Conservation (phyloP, 164 flowering plant species). For the Piper longum region DNA sequence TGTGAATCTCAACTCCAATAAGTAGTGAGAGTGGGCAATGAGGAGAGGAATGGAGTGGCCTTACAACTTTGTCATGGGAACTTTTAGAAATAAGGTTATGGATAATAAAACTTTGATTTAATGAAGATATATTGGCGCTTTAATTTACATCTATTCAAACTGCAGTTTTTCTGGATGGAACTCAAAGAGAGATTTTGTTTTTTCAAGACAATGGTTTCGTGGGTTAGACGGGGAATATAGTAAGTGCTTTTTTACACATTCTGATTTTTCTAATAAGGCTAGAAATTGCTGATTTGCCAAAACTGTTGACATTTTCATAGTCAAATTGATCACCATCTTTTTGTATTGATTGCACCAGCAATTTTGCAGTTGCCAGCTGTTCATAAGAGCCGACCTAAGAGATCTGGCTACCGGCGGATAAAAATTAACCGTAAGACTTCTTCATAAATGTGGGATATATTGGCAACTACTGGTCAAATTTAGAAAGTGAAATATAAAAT, state of each 20-base stretch:
- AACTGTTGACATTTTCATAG: background rate
- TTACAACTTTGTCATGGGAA: no score
- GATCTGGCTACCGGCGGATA: constrained; percentile 65
- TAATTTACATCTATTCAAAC: constrained; percentile 1
- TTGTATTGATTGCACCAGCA: constrained; percentile 39
- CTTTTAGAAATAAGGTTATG: no score
- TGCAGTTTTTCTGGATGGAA: constrained; percentile 46
- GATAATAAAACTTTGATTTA: no score
- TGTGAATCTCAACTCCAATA: no score
- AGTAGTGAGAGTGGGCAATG: no score
- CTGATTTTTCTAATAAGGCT: background rate
- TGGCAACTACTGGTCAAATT: no score
- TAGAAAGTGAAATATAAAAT: no score
- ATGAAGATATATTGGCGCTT: no score
- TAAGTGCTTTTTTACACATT: constrained; percentile 18
- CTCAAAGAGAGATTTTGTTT: constrained; percentile 82
- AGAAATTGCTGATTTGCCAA: background rate
- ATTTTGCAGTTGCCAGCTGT: constrained; percentile 71
- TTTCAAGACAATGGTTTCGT: constrained; percentile 93
- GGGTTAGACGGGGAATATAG: constrained; percentile 94
- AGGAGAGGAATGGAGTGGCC: no score
- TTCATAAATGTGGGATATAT: background rate
- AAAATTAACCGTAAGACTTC: constrained; percentile 63
- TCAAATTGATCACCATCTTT: background rate
- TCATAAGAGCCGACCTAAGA: constrained; percentile 71